These are phyloP conservation scores for Kingdonia uniflora DNA, from an alignment of 164 flowering plant genomes.

Conservation along the genomic window DNA sequence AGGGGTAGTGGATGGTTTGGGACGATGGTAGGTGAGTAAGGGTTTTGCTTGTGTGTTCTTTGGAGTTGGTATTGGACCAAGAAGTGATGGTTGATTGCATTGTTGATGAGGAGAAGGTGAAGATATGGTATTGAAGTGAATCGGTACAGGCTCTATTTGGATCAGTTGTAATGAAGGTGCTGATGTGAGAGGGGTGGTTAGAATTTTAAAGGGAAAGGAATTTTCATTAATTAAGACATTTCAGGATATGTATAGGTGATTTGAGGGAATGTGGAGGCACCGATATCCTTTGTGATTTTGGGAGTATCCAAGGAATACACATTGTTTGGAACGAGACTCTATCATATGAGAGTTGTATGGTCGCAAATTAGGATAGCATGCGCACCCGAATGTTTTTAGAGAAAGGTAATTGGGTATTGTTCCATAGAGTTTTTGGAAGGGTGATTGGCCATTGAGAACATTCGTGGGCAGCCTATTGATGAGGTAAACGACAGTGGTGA, in stretches of 20 bases:
- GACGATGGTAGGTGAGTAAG: too few species aligned
- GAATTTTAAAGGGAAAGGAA: background rate
- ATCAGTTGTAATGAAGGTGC: background rate
- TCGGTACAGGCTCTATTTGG: background rate
- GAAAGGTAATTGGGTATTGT: background rate
- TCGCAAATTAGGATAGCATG: background rate
- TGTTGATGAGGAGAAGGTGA: background rate
- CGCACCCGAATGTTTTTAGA: background rate
- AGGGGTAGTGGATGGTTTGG: too few species aligned
- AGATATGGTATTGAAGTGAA: background rate
- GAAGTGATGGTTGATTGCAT: background rate
- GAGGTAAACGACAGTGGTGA: background rate
- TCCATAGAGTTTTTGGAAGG: background rate
- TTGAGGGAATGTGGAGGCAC: slow-evolving; percentile 1
- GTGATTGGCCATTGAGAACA: background rate
- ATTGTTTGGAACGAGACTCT: too few species aligned
- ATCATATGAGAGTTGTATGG: too few species aligned
- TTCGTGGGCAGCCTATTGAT: background rate
- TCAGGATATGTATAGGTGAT: background rate
- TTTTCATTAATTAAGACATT: background rate
- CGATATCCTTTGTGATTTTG: background rate
- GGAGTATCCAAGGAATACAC: too few species aligned
- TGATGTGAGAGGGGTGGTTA: background rate
- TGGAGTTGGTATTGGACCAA: background rate
- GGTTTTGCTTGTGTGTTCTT: too few species aligned